Conservation (phyloP, 495 filamentous ascomycete genomes). For the Tuber brumale region DNA sequence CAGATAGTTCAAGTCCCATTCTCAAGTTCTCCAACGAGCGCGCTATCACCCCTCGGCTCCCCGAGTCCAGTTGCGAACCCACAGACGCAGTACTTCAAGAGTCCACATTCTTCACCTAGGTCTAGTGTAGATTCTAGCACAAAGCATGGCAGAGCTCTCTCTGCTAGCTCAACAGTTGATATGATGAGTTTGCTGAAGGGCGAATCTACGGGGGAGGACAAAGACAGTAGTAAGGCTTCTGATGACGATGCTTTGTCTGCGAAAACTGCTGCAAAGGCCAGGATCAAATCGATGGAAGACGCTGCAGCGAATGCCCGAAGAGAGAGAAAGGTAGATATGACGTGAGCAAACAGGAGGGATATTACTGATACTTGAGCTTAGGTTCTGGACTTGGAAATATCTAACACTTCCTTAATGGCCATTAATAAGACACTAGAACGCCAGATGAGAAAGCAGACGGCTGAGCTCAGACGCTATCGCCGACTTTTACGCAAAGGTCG, state of each 20-base stretch:
- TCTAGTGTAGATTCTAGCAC: constrained; percentile 31
- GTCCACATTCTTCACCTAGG: constrained; percentile 20
- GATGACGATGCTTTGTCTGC: constrained; percentile 25
- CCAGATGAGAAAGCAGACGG: constrained; percentile 82
- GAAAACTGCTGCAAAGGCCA: constrained; percentile 25
- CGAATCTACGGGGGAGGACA: constrained; percentile 28
- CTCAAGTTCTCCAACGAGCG: constrained; percentile 23
- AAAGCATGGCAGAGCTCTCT: constrained; percentile 31
- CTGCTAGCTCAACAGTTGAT: constrained; percentile 39
- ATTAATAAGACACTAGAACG: constrained; percentile 91
- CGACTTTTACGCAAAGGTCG: constrained; percentile 71
- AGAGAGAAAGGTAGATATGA: constrained; percentile 61
- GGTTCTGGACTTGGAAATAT: constrained; percentile 95
- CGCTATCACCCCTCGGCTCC: constrained; percentile 30
- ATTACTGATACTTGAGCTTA: constrained; percentile 21
- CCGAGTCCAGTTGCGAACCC: constrained; percentile 22
- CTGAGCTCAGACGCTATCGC: constrained; percentile 76
- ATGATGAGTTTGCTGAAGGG: constrained; percentile 33
- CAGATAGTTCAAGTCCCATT: constrained; percentile 22
- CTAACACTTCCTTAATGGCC: constrained; percentile 90
- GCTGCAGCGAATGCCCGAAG: constrained; percentile 71
- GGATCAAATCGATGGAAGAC: constrained; percentile 39
- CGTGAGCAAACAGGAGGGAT: background rate
- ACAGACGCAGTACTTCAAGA: constrained; percentile 18
- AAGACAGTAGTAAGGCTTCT: constrained; percentile 30